A percentile compares a stretch with the other conserved stretches of the same genome.
phyloP scores from a whole-genome alignment of 2,329 filamentous ascomycete genomes.

The Pseudocercospora cruenta region DNA sequence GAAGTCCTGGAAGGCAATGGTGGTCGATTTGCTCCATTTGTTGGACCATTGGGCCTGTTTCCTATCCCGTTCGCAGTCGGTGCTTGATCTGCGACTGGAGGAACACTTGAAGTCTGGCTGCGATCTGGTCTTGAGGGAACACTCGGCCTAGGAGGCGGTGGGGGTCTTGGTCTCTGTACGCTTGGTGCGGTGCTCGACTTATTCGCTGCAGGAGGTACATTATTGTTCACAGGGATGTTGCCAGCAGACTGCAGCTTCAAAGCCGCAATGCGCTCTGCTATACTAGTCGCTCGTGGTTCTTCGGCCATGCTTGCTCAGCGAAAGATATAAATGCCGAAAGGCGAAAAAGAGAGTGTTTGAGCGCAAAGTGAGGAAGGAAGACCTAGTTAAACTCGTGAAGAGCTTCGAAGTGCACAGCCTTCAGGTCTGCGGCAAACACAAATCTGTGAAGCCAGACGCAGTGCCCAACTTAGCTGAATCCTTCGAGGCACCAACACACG shows the following conservation, averaged over 20 bases:
- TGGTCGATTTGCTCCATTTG: slow-evolving; percentile 39
- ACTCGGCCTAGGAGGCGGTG: slow-evolving; percentile 41
- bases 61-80: slow-evolving; percentile 39
- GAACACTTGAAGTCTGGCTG: slow-evolving; percentile 42
- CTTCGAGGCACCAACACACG: slow-evolving; percentile 1
- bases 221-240: slow-evolving; percentile 34
- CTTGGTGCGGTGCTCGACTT: slow-evolving; percentile 11
- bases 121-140: slow-evolving; percentile 39
- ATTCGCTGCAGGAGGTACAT: slow-evolving; percentile 21
- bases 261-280: slow-evolving; percentile 53
- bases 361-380: background rate
- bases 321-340: background rate
- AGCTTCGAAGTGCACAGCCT: background rate
- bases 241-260: slow-evolving; percentile 51
- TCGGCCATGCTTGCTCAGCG: slow-evolving; percentile 28
- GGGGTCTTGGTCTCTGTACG: slow-evolving; percentile 38
- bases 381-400: background rate
- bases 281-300: slow-evolving; percentile 37
- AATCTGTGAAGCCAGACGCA: background rate
- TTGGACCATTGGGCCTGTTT: slow-evolving; percentile 35
- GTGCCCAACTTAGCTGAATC: slow-evolving; percentile 1
- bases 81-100: slow-evolving; percentile 43
- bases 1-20: slow-evolving; percentile 51
- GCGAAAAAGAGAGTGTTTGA: background rate
- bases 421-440: slow-evolving; percentile 4